phyloP scores from a whole-genome alignment of 768 basidiomycete species.

The Lactifluus hygrophoroides region DNA sequence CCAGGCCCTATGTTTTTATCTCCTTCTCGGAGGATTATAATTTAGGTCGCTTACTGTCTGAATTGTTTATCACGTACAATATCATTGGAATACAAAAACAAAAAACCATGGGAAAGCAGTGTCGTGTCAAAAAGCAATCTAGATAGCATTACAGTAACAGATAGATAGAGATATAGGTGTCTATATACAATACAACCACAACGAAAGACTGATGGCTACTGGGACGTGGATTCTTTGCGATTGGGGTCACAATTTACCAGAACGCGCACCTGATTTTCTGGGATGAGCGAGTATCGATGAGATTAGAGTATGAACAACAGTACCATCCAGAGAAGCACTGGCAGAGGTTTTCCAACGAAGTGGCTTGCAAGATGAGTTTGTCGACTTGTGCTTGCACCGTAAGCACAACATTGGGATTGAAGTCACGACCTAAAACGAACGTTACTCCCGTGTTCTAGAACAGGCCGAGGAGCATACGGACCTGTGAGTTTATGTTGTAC shows the following conservation, averaged over 20 bases:
- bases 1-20: conserved; percentile 41
- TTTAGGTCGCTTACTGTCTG: too few species aligned
- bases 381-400: conserved; percentile 82
- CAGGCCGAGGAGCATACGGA: conserved; percentile 26
- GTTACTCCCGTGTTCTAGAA: neutral
- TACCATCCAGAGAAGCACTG: conserved; percentile 96
- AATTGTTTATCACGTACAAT: neutral
- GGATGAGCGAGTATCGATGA: neutral
- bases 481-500: conserved; percentile 94
- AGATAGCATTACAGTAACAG: conserved; percentile 12
- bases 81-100: neutral
- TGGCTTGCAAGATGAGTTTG: conserved; percentile 88
- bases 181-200: too few species aligned
- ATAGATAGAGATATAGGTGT: conserved; percentile 5
- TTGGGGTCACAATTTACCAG: conserved; percentile 26
- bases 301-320: conserved; percentile 23
- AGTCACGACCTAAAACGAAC: conserved; percentile 65
- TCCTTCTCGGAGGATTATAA: neutral
- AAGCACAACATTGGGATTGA: conserved; percentile 74
- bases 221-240: neutral
- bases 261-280: conserved; percentile 31
- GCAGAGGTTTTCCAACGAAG: conserved; percentile 88
- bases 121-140: neutral
- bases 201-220: neutral
- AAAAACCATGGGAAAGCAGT: too few species aligned